phyloP scores from a whole-genome alignment of 495 filamentous ascomycete genomes.

The Xylaria flabelliformis region DNA sequence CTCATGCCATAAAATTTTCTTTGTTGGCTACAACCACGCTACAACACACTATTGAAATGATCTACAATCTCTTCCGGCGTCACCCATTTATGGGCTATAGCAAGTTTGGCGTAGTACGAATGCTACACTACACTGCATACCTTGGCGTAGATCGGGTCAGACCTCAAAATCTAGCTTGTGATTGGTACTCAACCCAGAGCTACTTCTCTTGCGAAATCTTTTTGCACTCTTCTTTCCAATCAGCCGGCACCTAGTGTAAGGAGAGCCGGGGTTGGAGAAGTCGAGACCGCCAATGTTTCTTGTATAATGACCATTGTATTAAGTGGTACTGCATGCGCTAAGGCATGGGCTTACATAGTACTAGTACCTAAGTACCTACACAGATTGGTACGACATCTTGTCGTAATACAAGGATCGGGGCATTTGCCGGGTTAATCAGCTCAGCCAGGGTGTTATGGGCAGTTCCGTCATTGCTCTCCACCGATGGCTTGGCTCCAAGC shows the following conservation, averaged over 20 bases:
- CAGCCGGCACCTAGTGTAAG: background rate
- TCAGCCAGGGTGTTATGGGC: slow-evolving; percentile 31
- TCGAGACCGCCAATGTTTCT: slow-evolving; percentile 10
- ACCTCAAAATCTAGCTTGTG: background rate
- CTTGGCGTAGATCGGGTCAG: slow-evolving; percentile 5
- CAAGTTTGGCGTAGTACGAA: background rate
- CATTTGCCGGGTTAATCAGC: slow-evolving; percentile 24
- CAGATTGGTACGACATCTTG: background rate
- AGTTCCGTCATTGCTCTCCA: slow-evolving; percentile 35
- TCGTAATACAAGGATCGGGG: background rate
- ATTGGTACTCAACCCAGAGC: background rate
- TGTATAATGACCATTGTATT: background rate
- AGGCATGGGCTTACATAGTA: background rate
- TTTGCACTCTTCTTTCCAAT: background rate
- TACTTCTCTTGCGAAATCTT: background rate
- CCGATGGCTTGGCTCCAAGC: slow-evolving; percentile 6
- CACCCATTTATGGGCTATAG: background rate
- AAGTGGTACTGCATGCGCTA: slow-evolving; percentile 5
- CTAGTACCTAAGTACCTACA: background rate
- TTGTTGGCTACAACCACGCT: background rate
- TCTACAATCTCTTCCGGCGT: slow-evolving; percentile 9
- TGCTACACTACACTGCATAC: background rate
- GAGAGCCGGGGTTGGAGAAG: background rate
- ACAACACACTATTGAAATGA: slow-evolving; percentile 10
- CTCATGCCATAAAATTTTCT: background rate